A percentile compares a stretch with the other conserved stretches of the same genome.
Conservation (phyloP, 2,329 filamentous ascomycete species). For the Microdochium bolleyi region DNA sequence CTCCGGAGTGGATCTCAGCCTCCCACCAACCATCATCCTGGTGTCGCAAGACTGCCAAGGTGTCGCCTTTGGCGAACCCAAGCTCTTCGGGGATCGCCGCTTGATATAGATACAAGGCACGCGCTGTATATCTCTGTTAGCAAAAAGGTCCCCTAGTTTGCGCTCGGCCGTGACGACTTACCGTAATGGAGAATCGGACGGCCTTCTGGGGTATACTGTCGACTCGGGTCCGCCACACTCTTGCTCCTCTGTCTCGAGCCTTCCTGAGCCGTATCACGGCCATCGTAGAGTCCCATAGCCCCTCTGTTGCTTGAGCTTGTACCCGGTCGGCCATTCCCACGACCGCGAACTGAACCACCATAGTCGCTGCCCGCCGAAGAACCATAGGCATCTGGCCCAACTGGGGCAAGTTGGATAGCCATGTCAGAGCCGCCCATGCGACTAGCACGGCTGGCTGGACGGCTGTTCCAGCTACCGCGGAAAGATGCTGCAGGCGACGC, state of each 20-base stretch:
- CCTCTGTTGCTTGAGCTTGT: conserved; percentile 35
- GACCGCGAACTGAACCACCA: conserved; percentile 35
- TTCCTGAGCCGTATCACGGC: conserved; percentile 29
- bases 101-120: conserved; percentile 88
- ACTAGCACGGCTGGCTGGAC: conserved; percentile 43
- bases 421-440: conserved; percentile 37
- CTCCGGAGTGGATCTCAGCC: conserved; percentile 74
- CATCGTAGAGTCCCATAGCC: conserved; percentile 50
- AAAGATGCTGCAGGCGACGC: conserved; percentile 40
- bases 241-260: conserved; percentile 59
- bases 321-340: conserved; percentile 40
- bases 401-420: conserved; percentile 59
- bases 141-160: conserved; percentile 1
- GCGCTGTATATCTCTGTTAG: conserved; percentile 48
- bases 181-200: conserved; percentile 87
- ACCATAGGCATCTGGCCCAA: conserved; percentile 28
- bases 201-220: conserved; percentile 79
- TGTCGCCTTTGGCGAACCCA: conserved; percentile 85
- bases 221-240: conserved; percentile 75
- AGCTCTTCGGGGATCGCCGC: conserved; percentile 94
- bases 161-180: conserved; percentile 43
- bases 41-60: conserved; percentile 77
- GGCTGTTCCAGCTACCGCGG: conserved; percentile 30
- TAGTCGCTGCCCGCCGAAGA: conserved; percentile 46
- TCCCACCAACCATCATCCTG: conserved; percentile 99